Conservation (phyloP, 2,329 filamentous ascomycete genomes). For the Cladosporium austrohemisphaericum region DNA sequence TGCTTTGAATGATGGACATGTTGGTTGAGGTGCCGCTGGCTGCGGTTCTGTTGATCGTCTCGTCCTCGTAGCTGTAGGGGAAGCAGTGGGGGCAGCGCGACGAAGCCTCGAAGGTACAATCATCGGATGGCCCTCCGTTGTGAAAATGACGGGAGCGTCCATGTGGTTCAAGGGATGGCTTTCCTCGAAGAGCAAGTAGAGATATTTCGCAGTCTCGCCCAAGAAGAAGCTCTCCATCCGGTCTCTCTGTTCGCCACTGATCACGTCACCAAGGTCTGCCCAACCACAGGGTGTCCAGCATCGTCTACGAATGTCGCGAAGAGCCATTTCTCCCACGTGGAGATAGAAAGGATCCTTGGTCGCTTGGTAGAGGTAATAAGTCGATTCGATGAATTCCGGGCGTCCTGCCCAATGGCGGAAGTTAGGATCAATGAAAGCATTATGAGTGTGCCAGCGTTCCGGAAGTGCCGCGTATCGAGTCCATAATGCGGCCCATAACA, state of each 20-base stretch:
- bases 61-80: neutral
- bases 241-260: constrained; percentile 76
- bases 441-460: constrained; percentile 69
- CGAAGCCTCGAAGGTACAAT: constrained; percentile 53
- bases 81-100: neutral
- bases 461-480: constrained; percentile 90
- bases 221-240: constrained; percentile 99
- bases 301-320: constrained; percentile 79
- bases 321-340: constrained; percentile 91
- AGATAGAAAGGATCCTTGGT: constrained; percentile 96
- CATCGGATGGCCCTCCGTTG: constrained; percentile 90
- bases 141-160: constrained; percentile 87
- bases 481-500: constrained; percentile 91
- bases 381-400: constrained; percentile 95
- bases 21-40: constrained; percentile 38
- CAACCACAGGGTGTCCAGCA: constrained; percentile 92
- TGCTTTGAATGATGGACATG: constrained; percentile 63
- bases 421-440: constrained; percentile 78
- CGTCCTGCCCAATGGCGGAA: constrained; percentile 93
- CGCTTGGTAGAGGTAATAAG: constrained; percentile 90
- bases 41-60: constrained; percentile 5
- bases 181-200: constrained; percentile 85
- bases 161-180: constrained; percentile 82
- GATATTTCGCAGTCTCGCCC: constrained; percentile 92
- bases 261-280: constrained; percentile 67